Percentiles rank a stretch among this genome's conserved stretches.
phyloP scores from a whole-genome alignment of 345 rosid genomes.

The Ceriops tagal region DNA sequence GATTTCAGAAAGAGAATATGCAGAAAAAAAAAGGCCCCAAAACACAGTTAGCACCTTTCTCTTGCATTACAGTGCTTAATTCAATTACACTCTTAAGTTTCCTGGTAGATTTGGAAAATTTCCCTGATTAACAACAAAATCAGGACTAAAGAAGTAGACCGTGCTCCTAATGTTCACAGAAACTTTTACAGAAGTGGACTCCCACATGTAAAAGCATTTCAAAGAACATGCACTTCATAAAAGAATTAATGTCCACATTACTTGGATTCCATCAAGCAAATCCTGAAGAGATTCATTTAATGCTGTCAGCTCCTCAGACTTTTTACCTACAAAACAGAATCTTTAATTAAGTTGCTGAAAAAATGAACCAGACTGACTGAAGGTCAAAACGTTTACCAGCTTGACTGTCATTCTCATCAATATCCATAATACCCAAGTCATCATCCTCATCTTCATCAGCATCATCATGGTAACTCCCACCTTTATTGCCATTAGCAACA shows the following conservation, averaged over 20 bases:
- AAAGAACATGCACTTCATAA: neutral
- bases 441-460: slow-evolving; percentile 60
- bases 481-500: slow-evolving; percentile 53
- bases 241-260: slow-evolving; percentile 20
- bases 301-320: slow-evolving; percentile 64
- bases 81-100: too few species aligned
- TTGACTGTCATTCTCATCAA: slow-evolving; percentile 75
- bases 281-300: slow-evolving; percentile 93
- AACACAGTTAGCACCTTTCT: too few species aligned
- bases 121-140: too few species aligned
- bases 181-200: neutral
- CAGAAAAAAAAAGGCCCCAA: too few species aligned
- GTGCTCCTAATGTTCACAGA: neutral
- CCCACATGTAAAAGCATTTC: neutral
- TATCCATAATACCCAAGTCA: slow-evolving; percentile 95
- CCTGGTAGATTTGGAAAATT: too few species aligned
- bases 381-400: slow-evolving; percentile 44
- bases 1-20: too few species aligned
- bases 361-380: neutral
- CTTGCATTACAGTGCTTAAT: too few species aligned
- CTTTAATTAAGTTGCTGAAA: neutral
- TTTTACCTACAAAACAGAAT: slow-evolving; percentile 55
- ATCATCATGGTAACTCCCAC: slow-evolving; percentile 26
- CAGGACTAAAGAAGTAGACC: neutral
- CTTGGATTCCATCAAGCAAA: slow-evolving; percentile 97